Percentiles rank a stretch among this genome's conserved stretches.
Conservation (phyloP, 164 flowering plant genomes). For the Kalanchoe fedtschenkoi region DNA sequence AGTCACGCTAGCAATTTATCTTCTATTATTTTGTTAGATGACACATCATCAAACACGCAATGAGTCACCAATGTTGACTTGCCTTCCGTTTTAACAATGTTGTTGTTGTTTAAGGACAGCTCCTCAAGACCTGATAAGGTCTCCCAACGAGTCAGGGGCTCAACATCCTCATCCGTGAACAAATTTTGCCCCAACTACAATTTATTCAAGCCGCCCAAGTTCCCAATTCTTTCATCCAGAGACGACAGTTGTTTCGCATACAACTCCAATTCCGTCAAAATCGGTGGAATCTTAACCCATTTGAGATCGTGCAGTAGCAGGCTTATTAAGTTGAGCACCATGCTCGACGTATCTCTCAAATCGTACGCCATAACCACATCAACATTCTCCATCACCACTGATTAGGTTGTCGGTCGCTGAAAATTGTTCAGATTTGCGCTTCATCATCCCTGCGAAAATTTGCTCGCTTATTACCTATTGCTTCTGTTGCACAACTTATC, state of each 20-base stretch:
- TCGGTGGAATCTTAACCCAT: constrained; percentile 55
- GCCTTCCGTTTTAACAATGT: constrained; percentile 88
- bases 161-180: constrained; percentile 51
- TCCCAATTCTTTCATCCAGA: constrained; percentile 63
- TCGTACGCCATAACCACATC: background rate
- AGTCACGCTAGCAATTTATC: constrained; percentile 55
- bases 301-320: constrained; percentile 77
- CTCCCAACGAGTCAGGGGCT: constrained; percentile 51
- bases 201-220: constrained; percentile 64
- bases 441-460: too few relatives aligned
- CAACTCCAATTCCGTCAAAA: constrained; percentile 66
- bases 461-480: too few relatives aligned
- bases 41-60: constrained; percentile 70
- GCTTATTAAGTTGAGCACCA: constrained; percentile 72
- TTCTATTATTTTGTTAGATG: constrained; percentile 73
- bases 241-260: constrained; percentile 65
- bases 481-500: too few relatives aligned
- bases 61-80: constrained; percentile 66
- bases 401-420: too few relatives aligned
- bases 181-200: constrained; percentile 85
- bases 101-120: constrained; percentile 94
- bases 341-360: constrained; percentile 22
- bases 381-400: background rate
- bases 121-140: constrained; percentile 65
- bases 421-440: too few relatives aligned